phyloP scores from a whole-genome alignment of 2,329 filamentous ascomycete genomes.

The Lachnellula suecica region DNA sequence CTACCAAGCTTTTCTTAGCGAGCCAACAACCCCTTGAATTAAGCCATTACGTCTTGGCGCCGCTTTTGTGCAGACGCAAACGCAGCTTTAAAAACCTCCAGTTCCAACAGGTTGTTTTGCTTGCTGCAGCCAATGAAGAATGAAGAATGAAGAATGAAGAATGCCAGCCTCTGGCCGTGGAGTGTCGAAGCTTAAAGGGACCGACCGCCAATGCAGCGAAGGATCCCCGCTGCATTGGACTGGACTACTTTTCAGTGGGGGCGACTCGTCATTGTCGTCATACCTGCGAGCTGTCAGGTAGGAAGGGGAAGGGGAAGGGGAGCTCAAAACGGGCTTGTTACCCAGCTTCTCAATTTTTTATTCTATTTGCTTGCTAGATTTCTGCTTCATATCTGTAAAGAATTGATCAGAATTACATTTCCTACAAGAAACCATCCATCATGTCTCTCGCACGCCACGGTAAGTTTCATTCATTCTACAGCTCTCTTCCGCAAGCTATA shows the following conservation, averaged over 20 bases:
- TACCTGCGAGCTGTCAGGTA: not conserved
- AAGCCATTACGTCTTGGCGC: conserved; percentile 12
- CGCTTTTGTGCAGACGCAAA: too few species aligned
- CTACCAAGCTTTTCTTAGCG: too few species aligned
- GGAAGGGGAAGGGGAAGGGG: not conserved
- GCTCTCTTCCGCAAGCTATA: not conserved
- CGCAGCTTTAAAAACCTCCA: too few species aligned
- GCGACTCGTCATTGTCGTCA: conserved; percentile 7
- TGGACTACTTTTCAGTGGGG: not conserved
- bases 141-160: too few species aligned
- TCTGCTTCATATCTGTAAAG: not conserved
- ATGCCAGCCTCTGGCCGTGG: too few species aligned
- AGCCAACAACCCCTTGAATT: too few species aligned
- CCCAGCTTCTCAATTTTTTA: not conserved
- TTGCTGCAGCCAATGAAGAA: too few species aligned
- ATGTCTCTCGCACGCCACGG: conserved; percentile 52
- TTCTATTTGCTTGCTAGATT: too few species aligned
- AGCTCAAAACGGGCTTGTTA: not conserved
- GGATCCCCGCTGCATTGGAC: not conserved
- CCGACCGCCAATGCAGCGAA: not conserved
- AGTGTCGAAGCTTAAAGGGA: too few species aligned
- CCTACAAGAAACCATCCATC: conserved; percentile 3
- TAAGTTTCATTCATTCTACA: conserved; percentile 26
- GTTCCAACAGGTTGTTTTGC: too few species aligned
- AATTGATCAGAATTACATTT: not conserved